Evolutionary conservation across 352 stramenopile genomes (phyloP), one percentile per base, ranked within the genome.

Genomic region (Aphanomyces invadans): DNA sequence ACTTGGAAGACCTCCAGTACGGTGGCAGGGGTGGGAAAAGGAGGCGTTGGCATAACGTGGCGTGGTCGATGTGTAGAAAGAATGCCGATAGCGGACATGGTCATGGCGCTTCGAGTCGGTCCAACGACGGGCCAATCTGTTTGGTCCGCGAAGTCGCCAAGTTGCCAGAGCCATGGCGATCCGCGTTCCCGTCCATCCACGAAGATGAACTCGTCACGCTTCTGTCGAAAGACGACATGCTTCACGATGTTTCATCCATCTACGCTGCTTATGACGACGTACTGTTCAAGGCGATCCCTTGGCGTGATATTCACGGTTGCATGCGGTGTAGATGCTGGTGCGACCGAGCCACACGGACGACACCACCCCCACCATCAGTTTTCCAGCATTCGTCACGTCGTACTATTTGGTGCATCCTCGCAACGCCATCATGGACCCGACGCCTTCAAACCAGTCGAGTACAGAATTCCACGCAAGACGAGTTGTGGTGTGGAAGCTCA

Each of bases 361-460:
- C 7, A 42, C 7, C 36, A 42, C 36, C 36, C 7, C 36, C 36
- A 42, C 49, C 10, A 32, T 67, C n/a, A 4, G 39, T 11, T 46
- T 67, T 17, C 3, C 26, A 4, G 42, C 21, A 19, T 67, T 67
- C 38, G 29, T 67, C n/a, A 19, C 31, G 26, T 11, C 36, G 19
- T 67, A 67, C 38, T 67, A 59, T 49, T 33, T 51, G 4, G 31
- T 67, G 9, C 44, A 48, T 23, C 55, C 55, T 15, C 36, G 29
- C 49, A 17, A 38, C 11, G 44, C 9, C 46, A 12, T 15, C 46
- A 54, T 54, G 19, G 46, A 23, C 28, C 0, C 19, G 19, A 29
- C 25, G 29, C 17, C 49, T 21, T 28, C 4, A 1, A 57, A 52
- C 12, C 9, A 52, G 23, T 57, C 1, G 29, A 54, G 19, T 54